Evolutionary conservation across 805 yeast genomes (phyloP).

Genomic region (Scheffersomyces lignosus): DNA sequence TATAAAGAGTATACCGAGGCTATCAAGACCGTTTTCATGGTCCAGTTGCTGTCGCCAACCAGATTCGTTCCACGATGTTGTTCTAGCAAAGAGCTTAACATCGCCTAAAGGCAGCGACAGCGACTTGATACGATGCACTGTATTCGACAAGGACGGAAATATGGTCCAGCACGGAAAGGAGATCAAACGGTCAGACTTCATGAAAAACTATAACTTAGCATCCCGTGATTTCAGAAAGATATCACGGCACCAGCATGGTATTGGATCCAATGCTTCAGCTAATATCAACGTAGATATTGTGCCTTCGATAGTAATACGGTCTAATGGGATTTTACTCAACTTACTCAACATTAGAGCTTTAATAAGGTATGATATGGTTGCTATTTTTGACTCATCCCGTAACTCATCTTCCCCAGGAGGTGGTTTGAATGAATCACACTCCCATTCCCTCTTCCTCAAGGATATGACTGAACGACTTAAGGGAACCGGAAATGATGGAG

Average conservation of each 20-base stretch:
- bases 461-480: slow-evolving; percentile 42
- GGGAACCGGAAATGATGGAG: slow-evolving; percentile 23
- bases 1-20: too few species aligned
- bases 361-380: slow-evolving; percentile 52
- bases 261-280: slow-evolving; percentile 10
- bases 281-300: slow-evolving; percentile 47
- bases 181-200: slow-evolving; percentile 41
- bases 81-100: slow-evolving; percentile 19
- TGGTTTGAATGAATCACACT: slow-evolving; percentile 43
- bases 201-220: slow-evolving; percentile 45
- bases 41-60: neutral
- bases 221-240: slow-evolving; percentile 62
- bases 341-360: slow-evolving; percentile 52
- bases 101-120: slow-evolving; percentile 19
- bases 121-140: slow-evolving; percentile 47
- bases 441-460: slow-evolving; percentile 43
- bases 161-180: slow-evolving; percentile 47
- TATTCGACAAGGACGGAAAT: slow-evolving; percentile 48
- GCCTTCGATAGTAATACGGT: slow-evolving; percentile 53
- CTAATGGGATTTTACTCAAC: slow-evolving; percentile 47
- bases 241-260: slow-evolving; percentile 27
- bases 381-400: slow-evolving; percentile 39
- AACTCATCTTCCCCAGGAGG: slow-evolving; percentile 16
- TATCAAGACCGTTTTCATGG: neutral
- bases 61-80: slow-evolving; percentile 12